phyloP scores from a whole-genome alignment of 2,329 filamentous ascomycete species.

The Trichoderma brevicompactum region DNA sequence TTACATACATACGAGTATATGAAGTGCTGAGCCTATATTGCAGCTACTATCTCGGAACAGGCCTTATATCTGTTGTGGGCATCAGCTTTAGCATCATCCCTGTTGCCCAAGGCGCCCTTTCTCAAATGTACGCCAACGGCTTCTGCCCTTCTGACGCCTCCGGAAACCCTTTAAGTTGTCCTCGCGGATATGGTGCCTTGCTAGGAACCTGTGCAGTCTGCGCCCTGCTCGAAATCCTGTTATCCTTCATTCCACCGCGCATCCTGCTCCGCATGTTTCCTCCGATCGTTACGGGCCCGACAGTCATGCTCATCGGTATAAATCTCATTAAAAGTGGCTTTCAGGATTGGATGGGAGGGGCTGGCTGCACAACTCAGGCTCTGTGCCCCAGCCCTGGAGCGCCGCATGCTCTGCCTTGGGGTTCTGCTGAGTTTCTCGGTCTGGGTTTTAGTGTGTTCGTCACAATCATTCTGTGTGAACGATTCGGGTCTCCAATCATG shows the following conservation, averaged over 20 bases:
- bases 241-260: conserved; percentile 74
- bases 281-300: conserved; percentile 76
- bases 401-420: conserved; percentile 76
- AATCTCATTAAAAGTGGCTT: conserved; percentile 73
- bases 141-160: conserved; percentile 63
- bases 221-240: conserved; percentile 69
- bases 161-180: conserved; percentile 73
- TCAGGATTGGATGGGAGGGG: conserved; percentile 77
- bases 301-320: conserved; percentile 72
- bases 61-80: conserved; percentile 79
- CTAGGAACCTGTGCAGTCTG: conserved; percentile 71
- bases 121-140: conserved; percentile 78
- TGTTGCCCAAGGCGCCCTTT: conserved; percentile 65
- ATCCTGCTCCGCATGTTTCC: conserved; percentile 75
- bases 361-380: conserved; percentile 60
- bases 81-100: conserved; percentile 44
- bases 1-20: background rate
- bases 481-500: conserved; percentile 83
- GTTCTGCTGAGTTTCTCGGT: conserved; percentile 75
- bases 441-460: conserved; percentile 80
- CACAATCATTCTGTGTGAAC: conserved; percentile 79
- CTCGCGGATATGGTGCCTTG: conserved; percentile 72
- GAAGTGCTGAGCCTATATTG: background rate
- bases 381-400: conserved; percentile 70
- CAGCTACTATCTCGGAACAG: conserved; percentile 77